Evolutionary conservation across 2,329 filamentous ascomycete genomes (phyloP).

Genomic region (Paecilomyces sp.): DNA sequence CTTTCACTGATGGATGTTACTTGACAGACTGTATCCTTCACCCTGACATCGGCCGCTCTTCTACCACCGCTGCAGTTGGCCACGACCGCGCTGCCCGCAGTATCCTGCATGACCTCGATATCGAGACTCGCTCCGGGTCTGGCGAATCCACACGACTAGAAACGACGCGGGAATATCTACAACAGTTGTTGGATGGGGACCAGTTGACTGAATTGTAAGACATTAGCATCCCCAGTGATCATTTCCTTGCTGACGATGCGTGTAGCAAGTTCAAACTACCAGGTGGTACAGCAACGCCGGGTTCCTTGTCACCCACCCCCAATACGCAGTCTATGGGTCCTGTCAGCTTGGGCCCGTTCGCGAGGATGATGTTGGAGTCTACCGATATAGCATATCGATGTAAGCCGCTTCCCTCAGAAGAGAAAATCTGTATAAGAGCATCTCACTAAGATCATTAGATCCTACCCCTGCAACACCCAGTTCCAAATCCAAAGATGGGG

Average conservation of each 20-base stretch:
- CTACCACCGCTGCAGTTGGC: constrained; percentile 32
- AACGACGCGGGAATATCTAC: constrained; percentile 65
- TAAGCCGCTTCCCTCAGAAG: constrained; percentile 16
- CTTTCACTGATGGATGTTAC: constrained; percentile 12
- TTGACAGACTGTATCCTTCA: constrained; percentile 33
- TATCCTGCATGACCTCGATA: constrained; percentile 61
- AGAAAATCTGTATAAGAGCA: not conserved
- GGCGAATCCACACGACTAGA: constrained; percentile 57
- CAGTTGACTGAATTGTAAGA: constrained; percentile 45
- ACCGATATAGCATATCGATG: constrained; percentile 38
- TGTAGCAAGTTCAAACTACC: constrained; percentile 38
- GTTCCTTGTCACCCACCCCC: constrained; percentile 8
- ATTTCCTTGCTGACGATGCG: not conserved
- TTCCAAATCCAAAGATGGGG: constrained; percentile 15
- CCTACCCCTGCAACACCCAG: constrained; percentile 19
- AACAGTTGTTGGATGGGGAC: constrained; percentile 65
- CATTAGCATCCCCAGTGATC: not conserved
- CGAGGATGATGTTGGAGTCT: constrained; percentile 46
- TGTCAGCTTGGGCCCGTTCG: constrained; percentile 44
- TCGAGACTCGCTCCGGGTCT: constrained; percentile 56
- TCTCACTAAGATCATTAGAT: constrained; percentile 21
- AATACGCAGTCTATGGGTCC: constrained; percentile 17
- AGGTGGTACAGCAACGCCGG: constrained; percentile 14
- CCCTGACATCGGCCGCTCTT: constrained; percentile 34
- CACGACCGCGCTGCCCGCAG: constrained; percentile 46